Base-by-base conservation (phyloP, 768 basidiomycete genomes). In the Lentinula aciculospora region DNA sequence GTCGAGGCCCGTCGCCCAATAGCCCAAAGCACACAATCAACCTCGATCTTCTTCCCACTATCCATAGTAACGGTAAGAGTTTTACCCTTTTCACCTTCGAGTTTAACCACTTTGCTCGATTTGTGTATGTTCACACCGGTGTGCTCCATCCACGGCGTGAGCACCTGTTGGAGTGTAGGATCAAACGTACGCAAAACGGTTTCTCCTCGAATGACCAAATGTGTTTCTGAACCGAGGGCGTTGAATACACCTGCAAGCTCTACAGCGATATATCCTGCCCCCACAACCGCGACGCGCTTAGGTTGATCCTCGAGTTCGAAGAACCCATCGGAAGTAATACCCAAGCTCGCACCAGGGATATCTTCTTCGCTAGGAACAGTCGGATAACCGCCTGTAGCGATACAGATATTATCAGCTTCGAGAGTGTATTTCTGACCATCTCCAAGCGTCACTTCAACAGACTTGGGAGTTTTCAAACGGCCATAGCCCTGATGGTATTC, bases 241-340 rank as follows among this genome's bases (percentile, higher is more conserved):
- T 98, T 84, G 73, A 99, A 84, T 56, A 99, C 84, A 19, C 97
- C 97, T 4, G 96, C 93, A 46, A 99, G 84, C 72, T 99, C 97
- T 60, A 98, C 92, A 17, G 94, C 94, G 64, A 99, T 98, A 71
- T 99, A 99, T 1, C 97, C 97, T 13, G 97, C 97, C 46, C 97
- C 97, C 42, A 98, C 86, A 56, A 98, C 88, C 3, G 88, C 95
- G 29, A 97, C 94, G 58, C 94, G 84, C 72, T 88, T 92, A 8
- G 97, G 97, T 70, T 96, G 94, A 53, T 88, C 81, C 62, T 84
- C 84, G 45, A 99, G 83, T 45, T 85, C 92, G 65, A 99, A 99
- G 79, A 99, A 99, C 2, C 94, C 95, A 69, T 99, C 97, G 8
- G 93, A 96, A 72, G 87, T 78, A 62, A 93, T 96, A 27, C 95